Evolutionary conservation across 2,329 filamentous ascomycete species (phyloP).

Genomic region (Xylariomycetidae sp.): DNA sequence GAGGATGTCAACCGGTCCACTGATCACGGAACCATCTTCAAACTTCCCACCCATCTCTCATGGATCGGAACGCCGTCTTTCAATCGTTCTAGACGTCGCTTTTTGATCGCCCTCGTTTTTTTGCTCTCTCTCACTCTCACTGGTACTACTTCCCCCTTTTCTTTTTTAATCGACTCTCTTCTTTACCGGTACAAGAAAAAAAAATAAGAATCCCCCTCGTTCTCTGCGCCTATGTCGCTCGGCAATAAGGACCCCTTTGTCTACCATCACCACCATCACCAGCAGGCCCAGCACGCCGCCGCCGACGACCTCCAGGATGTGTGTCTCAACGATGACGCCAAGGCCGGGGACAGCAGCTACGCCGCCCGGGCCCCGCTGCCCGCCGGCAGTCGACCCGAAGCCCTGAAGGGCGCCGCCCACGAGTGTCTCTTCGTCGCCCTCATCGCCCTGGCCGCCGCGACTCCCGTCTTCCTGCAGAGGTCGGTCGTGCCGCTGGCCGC

Average conservation of each 20-base stretch:
- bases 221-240: no score
- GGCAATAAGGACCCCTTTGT: no score
- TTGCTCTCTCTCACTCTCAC: neutral
- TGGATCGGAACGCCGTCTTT: no score
- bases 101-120: neutral
- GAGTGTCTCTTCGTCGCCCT: conserved; percentile 25
- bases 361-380: conserved; percentile 11
- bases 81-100: no score
- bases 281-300: no score
- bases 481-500: conserved; percentile 26
- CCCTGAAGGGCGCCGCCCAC: conserved; percentile 19
- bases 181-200: neutral
- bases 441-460: conserved; percentile 26
- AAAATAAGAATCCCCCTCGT: no score
- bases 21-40: no score
- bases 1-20: no score
- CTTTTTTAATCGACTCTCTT: neutral
- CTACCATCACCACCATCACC: no score
- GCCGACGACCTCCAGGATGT: conserved; percentile 26
- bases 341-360: no score
- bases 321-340: conserved; percentile 22
- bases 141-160: neutral
- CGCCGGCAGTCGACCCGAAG: conserved; percentile 22
- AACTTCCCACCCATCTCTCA: no score
- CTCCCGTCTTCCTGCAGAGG: conserved; percentile 27